A percentile compares a stretch with the other conserved stretches of the same genome.
Conservation (phyloP, 2,329 filamentous ascomycete species). For the Ophiocordyceps camponoti-rufipedis region DNA sequence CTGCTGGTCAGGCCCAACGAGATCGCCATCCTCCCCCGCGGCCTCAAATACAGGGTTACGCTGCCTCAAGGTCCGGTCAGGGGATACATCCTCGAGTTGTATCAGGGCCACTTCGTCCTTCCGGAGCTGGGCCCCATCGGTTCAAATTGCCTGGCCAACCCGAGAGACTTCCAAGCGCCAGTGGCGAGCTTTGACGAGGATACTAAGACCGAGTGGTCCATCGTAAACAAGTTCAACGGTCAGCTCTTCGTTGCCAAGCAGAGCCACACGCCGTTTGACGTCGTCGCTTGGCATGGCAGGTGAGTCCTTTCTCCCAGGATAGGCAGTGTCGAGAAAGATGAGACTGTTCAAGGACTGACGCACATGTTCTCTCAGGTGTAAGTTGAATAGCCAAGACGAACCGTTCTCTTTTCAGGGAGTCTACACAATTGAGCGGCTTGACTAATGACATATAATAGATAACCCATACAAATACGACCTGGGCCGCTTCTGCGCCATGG, state of each 20-base stretch:
- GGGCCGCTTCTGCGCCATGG: slow-evolving; percentile 57
- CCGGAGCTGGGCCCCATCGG: slow-evolving; percentile 59
- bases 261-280: slow-evolving; percentile 57
- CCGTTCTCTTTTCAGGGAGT: too few species aligned
- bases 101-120: slow-evolving; percentile 52
- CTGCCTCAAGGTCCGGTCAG: slow-evolving; percentile 42
- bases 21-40: slow-evolving; percentile 58
- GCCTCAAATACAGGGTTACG: slow-evolving; percentile 55
- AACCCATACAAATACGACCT: slow-evolving; percentile 73
- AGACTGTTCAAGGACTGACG: not conserved
- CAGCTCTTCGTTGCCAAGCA: slow-evolving; percentile 46
- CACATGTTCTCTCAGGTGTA: not conserved
- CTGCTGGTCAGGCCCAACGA: slow-evolving; percentile 62
- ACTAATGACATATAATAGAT: slow-evolving; percentile 12
- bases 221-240: slow-evolving; percentile 48
- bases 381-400: not conserved
- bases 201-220: slow-evolving; percentile 8
- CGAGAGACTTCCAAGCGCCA: slow-evolving; percentile 58
- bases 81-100: slow-evolving; percentile 61
- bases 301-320: slow-evolving; percentile 12
- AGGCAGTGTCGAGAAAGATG: too few species aligned
- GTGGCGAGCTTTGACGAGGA: slow-evolving; percentile 46
- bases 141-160: slow-evolving; percentile 56
- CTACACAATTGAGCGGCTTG: too few species aligned
- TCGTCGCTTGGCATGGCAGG: slow-evolving; percentile 67